Conservation (phyloP, 139 green algal genomes). For the Nannochloris sp. region DNA sequence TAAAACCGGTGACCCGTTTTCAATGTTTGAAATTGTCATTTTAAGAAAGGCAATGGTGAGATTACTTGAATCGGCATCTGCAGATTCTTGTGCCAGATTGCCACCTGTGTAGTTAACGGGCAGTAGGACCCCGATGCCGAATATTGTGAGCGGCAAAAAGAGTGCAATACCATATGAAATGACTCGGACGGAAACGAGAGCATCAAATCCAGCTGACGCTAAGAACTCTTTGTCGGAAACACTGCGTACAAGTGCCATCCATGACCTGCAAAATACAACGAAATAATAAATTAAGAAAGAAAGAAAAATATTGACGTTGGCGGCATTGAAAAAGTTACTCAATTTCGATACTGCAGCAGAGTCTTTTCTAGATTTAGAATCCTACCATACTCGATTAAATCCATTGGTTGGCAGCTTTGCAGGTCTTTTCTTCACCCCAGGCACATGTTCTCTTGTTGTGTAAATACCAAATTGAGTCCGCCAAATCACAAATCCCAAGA, state of each 20-base stretch:
- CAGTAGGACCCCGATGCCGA: constrained; percentile 1
- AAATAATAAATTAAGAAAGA: too few species aligned
- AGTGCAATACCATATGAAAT: constrained; percentile 10
- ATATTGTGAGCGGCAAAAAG: constrained; percentile 5
- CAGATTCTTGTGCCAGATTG: not conserved
- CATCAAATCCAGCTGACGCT: constrained; percentile 31
- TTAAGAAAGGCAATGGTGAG: constrained; percentile 1
- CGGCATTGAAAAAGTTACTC: not conserved
- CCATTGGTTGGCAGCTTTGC: constrained; percentile 1
- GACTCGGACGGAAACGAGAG: constrained; percentile 27
- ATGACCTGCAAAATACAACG: constrained; percentile 17
- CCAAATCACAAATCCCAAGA: constrained; percentile 20
- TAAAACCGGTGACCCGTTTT: not conserved
- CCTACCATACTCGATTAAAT: constrained; percentile 4
- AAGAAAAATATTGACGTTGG: not conserved
- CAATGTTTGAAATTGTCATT: constrained; percentile 15
- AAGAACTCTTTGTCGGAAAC: constrained; percentile 25
- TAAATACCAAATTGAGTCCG: constrained; percentile 3
- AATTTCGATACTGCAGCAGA: not conserved
- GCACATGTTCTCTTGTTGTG: not conserved
- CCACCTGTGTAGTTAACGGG: constrained; percentile 11
- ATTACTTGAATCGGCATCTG: not conserved
- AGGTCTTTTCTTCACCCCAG: not conserved
- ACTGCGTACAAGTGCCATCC: constrained; percentile 20
- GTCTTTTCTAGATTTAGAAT: too few species aligned